Base-by-base conservation (phyloP, 768 basidiomycete genomes). In the Suillus americanus region DNA sequence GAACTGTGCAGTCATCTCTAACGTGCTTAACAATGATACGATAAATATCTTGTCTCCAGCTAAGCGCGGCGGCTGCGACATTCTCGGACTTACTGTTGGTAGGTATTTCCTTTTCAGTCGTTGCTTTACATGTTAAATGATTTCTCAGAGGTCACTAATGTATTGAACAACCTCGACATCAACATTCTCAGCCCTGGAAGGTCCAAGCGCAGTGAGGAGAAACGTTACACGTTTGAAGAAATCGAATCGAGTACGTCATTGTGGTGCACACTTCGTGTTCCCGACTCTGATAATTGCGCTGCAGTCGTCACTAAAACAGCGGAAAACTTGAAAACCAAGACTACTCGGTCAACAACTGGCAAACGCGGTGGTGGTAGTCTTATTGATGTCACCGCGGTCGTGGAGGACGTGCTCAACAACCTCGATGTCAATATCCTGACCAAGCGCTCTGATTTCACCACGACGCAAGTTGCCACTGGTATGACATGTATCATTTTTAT, bases 301-400 rank as follows among this genome's bases (percentile, higher is more conserved):
- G 1, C 5, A 57, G 56, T 9, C 1, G 3, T 57, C 9, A 0
- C 2, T 1, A 0, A 3, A 2, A 5, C 6, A 18, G 16, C 9
- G 9, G 8, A 1, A 8, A 35, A 35, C 33, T 9, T 9, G 35
- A 1, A 35, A 35, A 5, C 33, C 35, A 35, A 33, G 33, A 6
- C 33, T 4, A 1, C 33, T 33, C 33, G 33, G 5, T 33, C 33
- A 33, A 6, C 33, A 1, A 5, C 33, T 33, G 33, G 6, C 33
- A 33, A 33, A 33, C 33, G 33, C 30, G 30, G 30, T 30, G 30
- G 2, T 30, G 30, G 2, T 33, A 1, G 9, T 4, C 35, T 35
- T n/a, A 3, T 56, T 33, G 18, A n/a, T 2, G n/a, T 56, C 10
- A 12, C 2, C 1, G 54, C n/a, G 1, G 7, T 56, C 1, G 10